Base-by-base conservation (phyloP, 2,329 filamentous ascomycete species). In the Ophiostoma australiae region DNA sequence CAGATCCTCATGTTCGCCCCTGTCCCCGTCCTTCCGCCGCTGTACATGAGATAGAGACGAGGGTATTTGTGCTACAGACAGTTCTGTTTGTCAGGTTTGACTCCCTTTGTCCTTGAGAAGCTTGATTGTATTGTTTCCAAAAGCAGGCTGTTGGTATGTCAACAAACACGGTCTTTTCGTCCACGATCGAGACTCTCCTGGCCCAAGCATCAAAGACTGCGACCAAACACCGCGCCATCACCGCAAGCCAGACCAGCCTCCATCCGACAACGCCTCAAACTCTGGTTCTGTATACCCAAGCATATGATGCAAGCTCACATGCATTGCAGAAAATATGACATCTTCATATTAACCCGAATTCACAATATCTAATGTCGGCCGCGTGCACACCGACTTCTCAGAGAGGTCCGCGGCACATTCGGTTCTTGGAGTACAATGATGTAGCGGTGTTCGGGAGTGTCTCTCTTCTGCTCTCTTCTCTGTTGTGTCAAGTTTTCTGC, bases 311-410 rank as follows among this genome's bases (percentile, higher is more conserved):
- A 7, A 48, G 52, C 44, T 48, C 17, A 27, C 27, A 13, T 58
- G 27, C 52, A 13, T 8, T 58, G 10, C 58, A 63, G 58, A 31
- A 33, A 23, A 27, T 63, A 33, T 63, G 58, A 63, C 7, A 63
- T 31, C 44, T n/a, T 48, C 17, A 20, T 48, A 48, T 48, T 48
- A n/a, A 48, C 20, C 20, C 44, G 17, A 20, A 17, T 7, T 1
- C 20, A 3, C 6, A n/a, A 7, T 48, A 33, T 13, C 11, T 55
- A 23, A 44, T 33, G 65, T 31, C 48, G 48, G 52, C 69, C 37
- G 35, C 35, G 27, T 68, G 68, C 65, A 52, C 69, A 72, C 71
- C 71, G 71, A 72, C 71, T 67, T 69, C 70, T 69, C 63, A 37
- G 1, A 10, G 20, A n/a, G 67, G 3, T 1, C 15, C 27, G 23